These are phyloP conservation scores for Wickerhamiella dianesei DNA, from an alignment of 805 yeast genomes.

Conservation along the genomic window DNA sequence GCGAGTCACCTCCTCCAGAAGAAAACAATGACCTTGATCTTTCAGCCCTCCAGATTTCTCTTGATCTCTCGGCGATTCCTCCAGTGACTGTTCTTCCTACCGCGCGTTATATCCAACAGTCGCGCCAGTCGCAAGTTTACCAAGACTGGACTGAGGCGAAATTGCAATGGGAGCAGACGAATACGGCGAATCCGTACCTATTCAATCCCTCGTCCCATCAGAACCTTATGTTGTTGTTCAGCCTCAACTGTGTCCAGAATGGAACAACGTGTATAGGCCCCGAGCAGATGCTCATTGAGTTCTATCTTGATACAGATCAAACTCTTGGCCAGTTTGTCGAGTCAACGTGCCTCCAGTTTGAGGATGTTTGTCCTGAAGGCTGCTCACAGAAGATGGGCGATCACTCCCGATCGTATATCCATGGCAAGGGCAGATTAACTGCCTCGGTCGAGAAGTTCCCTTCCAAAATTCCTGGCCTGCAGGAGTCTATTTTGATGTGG, in stretches of 20 bases:
- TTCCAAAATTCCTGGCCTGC: conserved; percentile 43
- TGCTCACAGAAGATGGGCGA: conserved; percentile 60
- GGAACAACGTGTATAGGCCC: conserved; percentile 94
- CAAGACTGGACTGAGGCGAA: conserved; percentile 28
- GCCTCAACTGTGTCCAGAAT: conserved; percentile 68
- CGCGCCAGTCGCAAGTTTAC: conserved; percentile 21
- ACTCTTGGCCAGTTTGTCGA: conserved; percentile 84
- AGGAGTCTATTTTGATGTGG: conserved; percentile 75
- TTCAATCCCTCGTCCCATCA: conserved; percentile 65
- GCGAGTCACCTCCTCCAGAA: not conserved
- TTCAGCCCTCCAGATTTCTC: not conserved
- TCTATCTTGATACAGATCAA: conserved; percentile 80
- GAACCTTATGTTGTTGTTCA: conserved; percentile 60
- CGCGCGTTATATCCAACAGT: conserved; percentile 25
- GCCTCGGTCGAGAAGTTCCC: conserved; percentile 53
- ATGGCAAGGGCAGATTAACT: conserved; percentile 72
- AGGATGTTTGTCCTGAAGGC: conserved; percentile 59
- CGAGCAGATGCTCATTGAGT: conserved; percentile 67
- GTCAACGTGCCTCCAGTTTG: conserved; percentile 54
- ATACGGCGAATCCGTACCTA: conserved; percentile 39
- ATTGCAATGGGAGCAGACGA: conserved; percentile 59
- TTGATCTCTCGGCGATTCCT: not conserved
- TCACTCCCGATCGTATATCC: conserved; percentile 79
- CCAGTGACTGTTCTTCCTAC: conserved; percentile 14
- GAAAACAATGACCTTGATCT: conserved; percentile 1